phyloP scores from a whole-genome alignment of 140 eudicot species.

The Anethum foeniculum region DNA sequence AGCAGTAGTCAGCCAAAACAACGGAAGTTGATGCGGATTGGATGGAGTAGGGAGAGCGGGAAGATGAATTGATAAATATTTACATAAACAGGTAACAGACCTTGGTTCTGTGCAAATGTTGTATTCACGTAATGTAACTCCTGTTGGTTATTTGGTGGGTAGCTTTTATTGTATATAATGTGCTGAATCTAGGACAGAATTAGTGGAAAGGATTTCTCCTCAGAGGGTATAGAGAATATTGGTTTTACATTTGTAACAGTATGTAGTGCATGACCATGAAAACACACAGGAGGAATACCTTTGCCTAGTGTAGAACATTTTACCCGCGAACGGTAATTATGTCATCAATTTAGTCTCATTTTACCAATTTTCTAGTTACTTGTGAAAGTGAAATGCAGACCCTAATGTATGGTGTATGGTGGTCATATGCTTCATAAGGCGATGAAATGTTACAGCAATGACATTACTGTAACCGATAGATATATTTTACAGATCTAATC shows the following conservation, averaged over 20 bases:
- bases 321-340: background rate
- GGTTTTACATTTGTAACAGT: constrained; percentile 4
- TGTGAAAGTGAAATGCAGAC: background rate
- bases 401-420: background rate
- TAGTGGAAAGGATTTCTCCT: background rate
- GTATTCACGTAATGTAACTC: background rate
- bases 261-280: background rate
- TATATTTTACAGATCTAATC: too few species aligned
- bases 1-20: constrained; percentile 36
- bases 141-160: constrained; percentile 5
- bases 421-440: background rate
- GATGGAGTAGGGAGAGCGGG: constrained; percentile 33
- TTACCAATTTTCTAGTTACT: background rate
- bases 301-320: background rate
- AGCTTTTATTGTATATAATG: constrained; percentile 8
- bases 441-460: background rate
- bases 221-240: background rate
- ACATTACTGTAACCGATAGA: background rate
- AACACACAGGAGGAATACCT: background rate
- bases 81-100: background rate
- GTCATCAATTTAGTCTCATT: background rate
- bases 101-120: constrained; percentile 1
- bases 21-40: constrained; percentile 52
- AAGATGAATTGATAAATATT: constrained; percentile 16
- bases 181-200: constrained; percentile 1